These are phyloP conservation scores for Yamadazyma triangularis DNA, from an alignment of 1,139 yeast species.

Conservation along the genomic window DNA sequence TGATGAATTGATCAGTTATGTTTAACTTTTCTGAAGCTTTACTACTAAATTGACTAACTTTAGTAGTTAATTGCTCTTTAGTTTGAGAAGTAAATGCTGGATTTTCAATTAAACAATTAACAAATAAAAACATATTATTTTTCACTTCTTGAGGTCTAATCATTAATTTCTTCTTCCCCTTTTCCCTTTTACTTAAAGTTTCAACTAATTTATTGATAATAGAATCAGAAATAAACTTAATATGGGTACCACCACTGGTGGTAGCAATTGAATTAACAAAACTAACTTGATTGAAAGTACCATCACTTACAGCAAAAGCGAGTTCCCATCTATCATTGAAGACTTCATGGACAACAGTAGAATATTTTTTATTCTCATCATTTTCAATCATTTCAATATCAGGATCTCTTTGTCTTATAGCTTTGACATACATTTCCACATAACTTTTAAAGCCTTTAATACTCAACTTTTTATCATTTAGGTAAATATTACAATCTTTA, in stretches of 20 bases:
- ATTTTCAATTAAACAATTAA: conserved; percentile 90
- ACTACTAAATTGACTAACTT: conserved; percentile 86
- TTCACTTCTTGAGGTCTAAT: conserved; percentile 86
- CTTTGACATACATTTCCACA: conserved; percentile 84
- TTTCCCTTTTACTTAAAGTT: conserved; percentile 68
- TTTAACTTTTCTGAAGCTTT: conserved; percentile 53
- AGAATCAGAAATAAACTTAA: conserved; percentile 80
- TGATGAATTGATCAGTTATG: conserved; percentile 72
- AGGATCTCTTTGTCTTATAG: conserved; percentile 41
- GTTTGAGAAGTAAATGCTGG: conserved; percentile 98
- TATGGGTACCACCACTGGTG: conserved; percentile 96
- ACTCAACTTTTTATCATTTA: conserved; percentile 71
- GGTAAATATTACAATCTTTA: conserved; percentile 71
- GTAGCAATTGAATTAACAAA: conserved; percentile 98
- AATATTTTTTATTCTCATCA: conserved; percentile 25
- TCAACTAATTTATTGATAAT: conserved; percentile 64
- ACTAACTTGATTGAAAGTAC: conserved; percentile 85
- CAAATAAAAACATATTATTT: conserved; percentile 84
- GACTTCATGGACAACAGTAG: conserved; percentile 74
- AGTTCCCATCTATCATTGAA: conserved; percentile 83
- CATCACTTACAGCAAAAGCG: conserved; percentile 93
- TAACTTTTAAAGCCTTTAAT: conserved; percentile 78
- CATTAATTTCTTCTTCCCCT: conserved; percentile 65
- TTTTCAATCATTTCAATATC: conserved; percentile 17
- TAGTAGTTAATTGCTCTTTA: conserved; percentile 90